These are phyloP conservation scores for Styphnolobium japonicum DNA, from an alignment of 306 rosid species.

Conservation along the genomic window DNA sequence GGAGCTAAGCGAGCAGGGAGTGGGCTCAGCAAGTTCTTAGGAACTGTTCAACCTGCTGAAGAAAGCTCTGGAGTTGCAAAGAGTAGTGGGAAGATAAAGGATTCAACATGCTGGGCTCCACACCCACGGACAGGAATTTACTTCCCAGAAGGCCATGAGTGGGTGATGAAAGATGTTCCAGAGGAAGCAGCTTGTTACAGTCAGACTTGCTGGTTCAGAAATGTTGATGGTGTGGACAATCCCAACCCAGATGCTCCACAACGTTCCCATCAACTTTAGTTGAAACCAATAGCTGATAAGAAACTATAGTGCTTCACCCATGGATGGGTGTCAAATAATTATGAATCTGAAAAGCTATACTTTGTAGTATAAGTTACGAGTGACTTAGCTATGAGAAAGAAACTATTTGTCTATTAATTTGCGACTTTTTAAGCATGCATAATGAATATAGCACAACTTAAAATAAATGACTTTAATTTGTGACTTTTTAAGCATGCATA, in stretches of 20 bases:
- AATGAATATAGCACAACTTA: not conserved
- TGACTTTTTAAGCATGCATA: not conserved
- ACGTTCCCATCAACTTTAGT: not conserved
- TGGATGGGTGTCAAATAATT: not conserved
- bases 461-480: no score
- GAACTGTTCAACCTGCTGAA: not conserved
- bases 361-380: not conserved
- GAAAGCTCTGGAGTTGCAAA: not conserved
- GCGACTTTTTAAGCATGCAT: not conserved
- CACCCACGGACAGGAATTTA: constrained; percentile 72
- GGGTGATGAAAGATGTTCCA: constrained; percentile 68
- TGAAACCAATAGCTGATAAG: no score
- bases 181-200: constrained; percentile 47
- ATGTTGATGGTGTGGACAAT: constrained; percentile 49
- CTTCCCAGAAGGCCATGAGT: constrained; percentile 69
- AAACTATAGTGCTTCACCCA: not conserved
- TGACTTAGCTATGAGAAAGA: not conserved
- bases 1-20: constrained; percentile 25
- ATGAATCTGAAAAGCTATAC: not conserved
- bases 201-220: constrained; percentile 57
- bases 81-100: constrained; percentile 6
- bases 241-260: not conserved
- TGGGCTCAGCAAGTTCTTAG: constrained; percentile 20
- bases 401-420: not conserved
- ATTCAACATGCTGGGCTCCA: constrained; percentile 52